A percentile compares a stretch with the other conserved stretches of the same genome.
Conservation (phyloP, 148 eudicot species). For the Vaccinium vitisidaea region DNA sequence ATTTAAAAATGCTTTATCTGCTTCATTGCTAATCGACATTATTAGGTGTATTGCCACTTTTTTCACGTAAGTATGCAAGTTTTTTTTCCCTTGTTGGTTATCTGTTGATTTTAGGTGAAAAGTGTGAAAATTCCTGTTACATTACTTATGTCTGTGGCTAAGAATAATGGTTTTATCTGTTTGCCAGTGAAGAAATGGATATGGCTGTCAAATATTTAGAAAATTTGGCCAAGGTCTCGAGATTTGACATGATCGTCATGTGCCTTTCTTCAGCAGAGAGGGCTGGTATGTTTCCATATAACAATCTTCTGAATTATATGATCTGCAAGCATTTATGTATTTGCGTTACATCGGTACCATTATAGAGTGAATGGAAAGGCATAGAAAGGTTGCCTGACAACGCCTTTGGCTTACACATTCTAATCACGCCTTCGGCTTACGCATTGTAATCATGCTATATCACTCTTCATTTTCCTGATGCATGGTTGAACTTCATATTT, state of each 20-base stretch:
- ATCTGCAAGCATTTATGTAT: not conserved
- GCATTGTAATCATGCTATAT: not conserved
- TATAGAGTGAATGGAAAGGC: not conserved
- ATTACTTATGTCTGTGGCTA: not conserved
- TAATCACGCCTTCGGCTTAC: not conserved
- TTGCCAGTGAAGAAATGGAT: conserved; percentile 69
- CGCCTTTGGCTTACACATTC: not conserved
- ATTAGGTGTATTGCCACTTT: conserved; percentile 66
- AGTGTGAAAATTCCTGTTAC: not conserved
- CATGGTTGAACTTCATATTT: not conserved
- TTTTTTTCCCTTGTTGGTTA: not conserved
- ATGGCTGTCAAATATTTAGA: conserved; percentile 67
- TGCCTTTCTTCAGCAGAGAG: conserved; percentile 77
- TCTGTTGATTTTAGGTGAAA: not conserved
- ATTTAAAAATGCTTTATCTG: conserved; percentile 80
- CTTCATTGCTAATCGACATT: conserved; percentile 72
- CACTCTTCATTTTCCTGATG: not conserved
- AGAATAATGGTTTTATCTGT: not conserved
- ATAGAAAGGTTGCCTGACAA: not conserved
- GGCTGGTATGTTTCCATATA: conserved; percentile 50
- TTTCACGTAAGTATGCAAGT: conserved; percentile 48
- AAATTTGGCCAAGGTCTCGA: conserved; percentile 60
- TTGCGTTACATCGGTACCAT: not conserved
- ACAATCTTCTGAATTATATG: not conserved
- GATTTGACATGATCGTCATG: conserved; percentile 85